Conservation (phyloP, 768 basidiomycete species). For the Boletus patriciae region DNA sequence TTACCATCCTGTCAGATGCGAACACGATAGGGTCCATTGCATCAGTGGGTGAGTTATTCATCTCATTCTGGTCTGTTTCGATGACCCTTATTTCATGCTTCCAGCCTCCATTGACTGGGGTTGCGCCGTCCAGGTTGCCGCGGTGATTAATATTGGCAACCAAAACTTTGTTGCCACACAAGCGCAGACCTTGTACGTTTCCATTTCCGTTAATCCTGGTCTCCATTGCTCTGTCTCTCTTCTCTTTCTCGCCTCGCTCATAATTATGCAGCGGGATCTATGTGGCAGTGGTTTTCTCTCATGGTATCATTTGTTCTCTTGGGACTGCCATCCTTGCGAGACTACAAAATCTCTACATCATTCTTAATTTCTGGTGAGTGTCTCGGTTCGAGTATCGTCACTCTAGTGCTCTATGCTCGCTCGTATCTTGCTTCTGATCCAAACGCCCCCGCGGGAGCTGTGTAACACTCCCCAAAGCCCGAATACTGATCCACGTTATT, state of each 20-base stretch:
- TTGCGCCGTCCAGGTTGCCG: conserved; percentile 62
- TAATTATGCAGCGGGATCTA: conserved; percentile 56
- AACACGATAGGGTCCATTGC: conserved; percentile 57
- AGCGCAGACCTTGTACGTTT: conserved; percentile 45
- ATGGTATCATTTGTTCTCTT: conserved; percentile 65
- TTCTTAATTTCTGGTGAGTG: conserved; percentile 66
- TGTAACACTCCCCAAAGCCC: no score
- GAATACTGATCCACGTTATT: neutral
- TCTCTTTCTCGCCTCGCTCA: neutral
- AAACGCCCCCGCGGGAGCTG: neutral
- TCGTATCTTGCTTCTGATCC: neutral
- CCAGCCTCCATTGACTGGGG: conserved; percentile 67
- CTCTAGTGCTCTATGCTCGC: no score
- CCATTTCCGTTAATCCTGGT: neutral
- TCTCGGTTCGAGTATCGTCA: neutral
- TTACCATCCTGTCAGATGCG: conserved; percentile 33
- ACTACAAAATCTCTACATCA: conserved; percentile 66
- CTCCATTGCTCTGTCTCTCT: neutral
- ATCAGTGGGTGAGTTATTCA: conserved; percentile 30
- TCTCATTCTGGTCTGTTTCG: neutral
- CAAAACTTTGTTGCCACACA: conserved; percentile 40
- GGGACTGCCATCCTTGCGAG: conserved; percentile 66
- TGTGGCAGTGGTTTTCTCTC: conserved; percentile 56
- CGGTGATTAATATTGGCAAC: conserved; percentile 57
- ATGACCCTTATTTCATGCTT: neutral